Percentiles rank a stretch among this genome's conserved stretches.
These are phyloP conservation scores for Martiniozyma abietophila DNA, from an alignment of 805 yeast species.

Conservation along the genomic window DNA sequence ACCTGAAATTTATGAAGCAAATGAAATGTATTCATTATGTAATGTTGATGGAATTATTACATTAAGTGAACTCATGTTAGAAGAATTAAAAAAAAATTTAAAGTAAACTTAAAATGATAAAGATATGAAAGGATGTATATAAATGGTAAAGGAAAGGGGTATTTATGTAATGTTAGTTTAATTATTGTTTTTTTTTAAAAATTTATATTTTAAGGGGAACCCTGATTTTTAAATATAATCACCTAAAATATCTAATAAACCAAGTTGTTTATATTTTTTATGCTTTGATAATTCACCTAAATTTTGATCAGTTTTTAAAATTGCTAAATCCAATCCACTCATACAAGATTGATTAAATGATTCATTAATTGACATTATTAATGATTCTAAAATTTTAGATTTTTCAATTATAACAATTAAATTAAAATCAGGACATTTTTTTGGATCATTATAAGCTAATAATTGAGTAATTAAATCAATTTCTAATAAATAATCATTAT, in stretches of 20 bases:
- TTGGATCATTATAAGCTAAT: constrained; percentile 44
- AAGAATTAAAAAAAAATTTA: constrained; percentile 24
- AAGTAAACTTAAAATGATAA: constrained; percentile 1
- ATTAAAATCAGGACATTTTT: constrained; percentile 27
- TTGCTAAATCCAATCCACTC: constrained; percentile 20
- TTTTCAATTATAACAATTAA: constrained; percentile 30
- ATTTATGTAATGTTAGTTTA: no score
- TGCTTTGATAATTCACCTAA: constrained; percentile 7
- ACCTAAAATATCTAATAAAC: constrained; percentile 35
- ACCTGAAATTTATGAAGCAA: constrained; percentile 45
- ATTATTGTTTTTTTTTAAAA: no score
- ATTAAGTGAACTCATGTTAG: constrained; percentile 42
- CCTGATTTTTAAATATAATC: constrained; percentile 29
- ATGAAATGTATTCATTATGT: constrained; percentile 48
- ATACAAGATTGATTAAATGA: constrained; percentile 9
- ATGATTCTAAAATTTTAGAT: constrained; percentile 29
- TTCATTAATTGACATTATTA: constrained; percentile 29
- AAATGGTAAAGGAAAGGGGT: no score
- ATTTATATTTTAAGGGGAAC: background rate
- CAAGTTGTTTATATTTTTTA: constrained; percentile 23
- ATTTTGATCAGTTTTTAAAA: constrained; percentile 16
- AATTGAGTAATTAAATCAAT: constrained; percentile 41
- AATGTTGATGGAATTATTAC: constrained; percentile 40
- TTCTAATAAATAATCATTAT: constrained; percentile 26
- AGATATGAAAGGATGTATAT: background rate